phyloP scores from a whole-genome alignment of 2,329 filamentous ascomycete species.

The Bipolaris sorokiniana region DNA sequence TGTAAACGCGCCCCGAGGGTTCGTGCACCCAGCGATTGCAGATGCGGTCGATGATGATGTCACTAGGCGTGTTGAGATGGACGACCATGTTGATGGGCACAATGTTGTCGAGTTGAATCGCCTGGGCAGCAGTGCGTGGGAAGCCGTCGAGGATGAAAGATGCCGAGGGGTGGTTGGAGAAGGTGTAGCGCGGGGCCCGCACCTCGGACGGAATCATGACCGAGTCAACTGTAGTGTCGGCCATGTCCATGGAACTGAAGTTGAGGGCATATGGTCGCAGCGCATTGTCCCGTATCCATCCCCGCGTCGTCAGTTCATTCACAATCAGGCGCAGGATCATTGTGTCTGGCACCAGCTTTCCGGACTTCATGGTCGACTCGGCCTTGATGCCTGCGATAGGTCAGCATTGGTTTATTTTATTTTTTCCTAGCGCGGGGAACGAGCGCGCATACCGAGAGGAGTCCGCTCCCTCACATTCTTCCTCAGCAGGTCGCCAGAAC shows the following conservation, averaged over 20 bases:
- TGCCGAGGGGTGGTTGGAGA: slow-evolving; percentile 72
- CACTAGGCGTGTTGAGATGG: slow-evolving; percentile 81
- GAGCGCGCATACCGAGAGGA: slow-evolving; percentile 69
- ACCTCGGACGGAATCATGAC: slow-evolving; percentile 51
- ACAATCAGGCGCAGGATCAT: slow-evolving; percentile 93
- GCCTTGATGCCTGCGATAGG: slow-evolving; percentile 77
- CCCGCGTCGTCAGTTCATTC: slow-evolving; percentile 81
- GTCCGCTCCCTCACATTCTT: slow-evolving; percentile 91
- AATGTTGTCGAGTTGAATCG: slow-evolving; percentile 74
- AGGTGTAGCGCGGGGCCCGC: slow-evolving; percentile 50
- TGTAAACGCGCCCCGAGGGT: slow-evolving; percentile 90
- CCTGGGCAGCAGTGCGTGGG: slow-evolving; percentile 84
- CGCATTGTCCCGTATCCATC: slow-evolving; percentile 71
- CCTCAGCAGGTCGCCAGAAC: slow-evolving; percentile 89
- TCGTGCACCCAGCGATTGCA: slow-evolving; percentile 92
- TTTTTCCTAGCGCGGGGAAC: slow-evolving; percentile 12
- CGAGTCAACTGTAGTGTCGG: slow-evolving; percentile 48
- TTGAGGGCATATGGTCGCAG: slow-evolving; percentile 56
- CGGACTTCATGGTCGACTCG: slow-evolving; percentile 84
- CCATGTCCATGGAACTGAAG: slow-evolving; percentile 42
- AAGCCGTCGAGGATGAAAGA: slow-evolving; percentile 98
- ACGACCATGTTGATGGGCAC: slow-evolving; percentile 96
- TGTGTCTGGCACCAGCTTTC: slow-evolving; percentile 87
- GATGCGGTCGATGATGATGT: slow-evolving; percentile 88
- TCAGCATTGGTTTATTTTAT: slow-evolving; percentile 16